These are phyloP conservation scores for Cynara cardunculus DNA, from an alignment of 129 eudicot species.

Conservation along the genomic window DNA sequence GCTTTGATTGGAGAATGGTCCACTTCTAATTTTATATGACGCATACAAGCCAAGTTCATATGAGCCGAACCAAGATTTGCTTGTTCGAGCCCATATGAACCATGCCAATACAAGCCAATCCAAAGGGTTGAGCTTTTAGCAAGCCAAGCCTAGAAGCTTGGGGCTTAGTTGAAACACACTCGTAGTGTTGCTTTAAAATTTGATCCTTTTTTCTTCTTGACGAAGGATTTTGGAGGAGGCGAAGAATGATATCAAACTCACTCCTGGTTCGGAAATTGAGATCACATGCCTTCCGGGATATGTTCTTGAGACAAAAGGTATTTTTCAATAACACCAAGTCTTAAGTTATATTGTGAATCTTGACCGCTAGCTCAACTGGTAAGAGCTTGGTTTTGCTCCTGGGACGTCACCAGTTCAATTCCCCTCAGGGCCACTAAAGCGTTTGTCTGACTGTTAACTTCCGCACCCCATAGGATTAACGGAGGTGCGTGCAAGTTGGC, in stretches of 20 bases:
- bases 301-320: slow-evolving; percentile 72
- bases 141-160: slow-evolving; percentile 3
- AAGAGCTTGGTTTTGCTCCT: no score
- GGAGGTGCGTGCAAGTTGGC: background rate
- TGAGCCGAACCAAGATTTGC: background rate
- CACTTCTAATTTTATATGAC: background rate
- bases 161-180: background rate
- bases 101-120: background rate
- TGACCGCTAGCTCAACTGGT: no score
- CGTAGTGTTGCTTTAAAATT: background rate
- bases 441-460: background rate
- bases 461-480: background rate
- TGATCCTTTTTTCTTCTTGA: background rate
- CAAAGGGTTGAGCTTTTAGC: background rate
- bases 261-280: slow-evolving; percentile 60
- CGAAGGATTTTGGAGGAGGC: slow-evolving; percentile 65
- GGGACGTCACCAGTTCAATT: no score
- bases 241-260: slow-evolving; percentile 59
- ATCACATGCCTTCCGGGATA: slow-evolving; percentile 69
- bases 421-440: background rate
- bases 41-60: background rate
- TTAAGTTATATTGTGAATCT: no score
- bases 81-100: background rate
- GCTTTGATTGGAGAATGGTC: background rate
- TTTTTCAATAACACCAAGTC: background rate